Base-by-base conservation (phyloP, 768 basidiomycete species). In the Galerina sulciceps region DNA sequence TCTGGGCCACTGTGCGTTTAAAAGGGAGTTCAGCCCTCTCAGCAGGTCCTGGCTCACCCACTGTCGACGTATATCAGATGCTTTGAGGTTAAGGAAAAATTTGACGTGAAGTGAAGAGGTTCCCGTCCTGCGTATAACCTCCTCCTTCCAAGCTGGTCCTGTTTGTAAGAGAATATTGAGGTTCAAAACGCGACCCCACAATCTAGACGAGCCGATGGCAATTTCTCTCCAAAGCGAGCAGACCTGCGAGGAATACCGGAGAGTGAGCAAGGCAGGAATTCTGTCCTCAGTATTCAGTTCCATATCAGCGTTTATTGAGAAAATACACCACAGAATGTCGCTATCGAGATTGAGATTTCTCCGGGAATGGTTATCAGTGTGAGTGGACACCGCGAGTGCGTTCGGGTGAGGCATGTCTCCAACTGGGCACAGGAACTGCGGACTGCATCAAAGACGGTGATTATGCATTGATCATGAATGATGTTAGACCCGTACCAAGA, bases 111-210 rank as follows among this genome's bases (percentile, higher is more conserved):
- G 48, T 6, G 15, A 15, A 41, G 45, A 13, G 2, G 9, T 46
- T 38, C 45, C 55, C 4, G 55, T 48, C 35, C 55, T 37, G 11
- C 18, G n/a, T 10, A 56, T 45, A 5, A 47, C 23, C 31, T 56
- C 55, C 31, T 36, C 14, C 18, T 46, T 46, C 22, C 45, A 47
- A 9, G 4, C 22, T 20, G 47, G 20, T 4, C 4, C 18, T 6
- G 34, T 26, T 26, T 56, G 34, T 0, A 17, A 31, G 11, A 56
- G 37, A 10, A 40, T 8, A 4, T 22, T 38, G 15, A 48, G 35
- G 23, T 56, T 40, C 2, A 56, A 22, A 38, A 41, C 40, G 8
- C 44, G 43, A 14, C 35, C 44, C 55, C 55, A 56, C n/a, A 56
- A 15, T 14, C 20, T 23, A 4, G 55, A 34, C 5, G 55, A 56